A percentile compares a stretch with the other conserved stretches of the same genome.
Conservation (phyloP, 129 eudicot genomes). For the Solidago caesia region DNA sequence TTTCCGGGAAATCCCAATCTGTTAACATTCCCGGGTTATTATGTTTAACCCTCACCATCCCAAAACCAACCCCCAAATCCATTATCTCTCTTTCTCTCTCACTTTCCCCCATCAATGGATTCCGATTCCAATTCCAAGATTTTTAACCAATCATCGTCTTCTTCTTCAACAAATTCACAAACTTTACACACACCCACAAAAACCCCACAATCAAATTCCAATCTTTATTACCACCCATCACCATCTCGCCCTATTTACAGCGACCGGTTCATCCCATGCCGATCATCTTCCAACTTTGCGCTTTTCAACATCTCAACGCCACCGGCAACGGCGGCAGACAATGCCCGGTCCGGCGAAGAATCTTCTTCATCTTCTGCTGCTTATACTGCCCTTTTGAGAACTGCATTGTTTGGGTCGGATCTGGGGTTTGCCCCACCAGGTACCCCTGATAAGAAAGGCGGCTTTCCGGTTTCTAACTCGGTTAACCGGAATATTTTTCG, state of each 20-base stretch:
- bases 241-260: constrained; percentile 75
- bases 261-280: constrained; percentile 81
- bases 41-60: not conserved
- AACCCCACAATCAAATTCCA: constrained; percentile 10
- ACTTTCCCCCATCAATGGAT: not conserved
- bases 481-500: constrained; percentile 65
- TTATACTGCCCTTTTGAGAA: constrained; percentile 53
- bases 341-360: constrained; percentile 48
- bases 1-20: not conserved
- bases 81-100: too few species aligned
- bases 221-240: constrained; percentile 41
- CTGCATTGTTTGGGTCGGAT: constrained; percentile 84
- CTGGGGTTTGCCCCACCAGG: constrained; percentile 52
- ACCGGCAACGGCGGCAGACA: constrained; percentile 25
- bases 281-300: constrained; percentile 68
- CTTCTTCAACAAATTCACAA: not conserved
- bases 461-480: constrained; percentile 4
- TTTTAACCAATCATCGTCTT: constrained; percentile 11
- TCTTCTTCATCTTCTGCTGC: constrained; percentile 48
- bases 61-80: not conserved
- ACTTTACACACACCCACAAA: not conserved
- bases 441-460: constrained; percentile 60
- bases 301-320: constrained; percentile 60
- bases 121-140: constrained; percentile 1
- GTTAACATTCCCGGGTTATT: constrained; percentile 3